These are phyloP conservation scores for Leccinellum albellum DNA, from an alignment of 768 basidiomycete species.

Conservation along the genomic window DNA sequence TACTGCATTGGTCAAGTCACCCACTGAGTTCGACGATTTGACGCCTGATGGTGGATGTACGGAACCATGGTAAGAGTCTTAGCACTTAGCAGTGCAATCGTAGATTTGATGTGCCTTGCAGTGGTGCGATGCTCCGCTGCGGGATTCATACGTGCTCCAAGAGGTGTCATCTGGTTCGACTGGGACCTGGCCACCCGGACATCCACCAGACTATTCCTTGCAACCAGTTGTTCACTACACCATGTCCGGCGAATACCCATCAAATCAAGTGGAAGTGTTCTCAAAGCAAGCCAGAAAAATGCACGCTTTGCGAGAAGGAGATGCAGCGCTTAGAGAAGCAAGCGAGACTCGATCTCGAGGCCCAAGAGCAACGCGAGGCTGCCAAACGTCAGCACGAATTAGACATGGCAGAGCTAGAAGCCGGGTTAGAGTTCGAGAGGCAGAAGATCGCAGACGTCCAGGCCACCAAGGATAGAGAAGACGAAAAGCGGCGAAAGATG, in stretches of 20 bases:
- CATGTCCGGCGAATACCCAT: slow-evolving; percentile 46
- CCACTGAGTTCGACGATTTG: slow-evolving; percentile 46
- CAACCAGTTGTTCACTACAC: slow-evolving; percentile 29
- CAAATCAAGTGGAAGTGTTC: slow-evolving; percentile 41
- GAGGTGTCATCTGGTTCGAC: slow-evolving; percentile 55
- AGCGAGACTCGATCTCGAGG: slow-evolving; percentile 36
- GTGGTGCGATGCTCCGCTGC: slow-evolving; percentile 48
- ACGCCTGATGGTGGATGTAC: slow-evolving; percentile 64
- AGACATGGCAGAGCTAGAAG: slow-evolving; percentile 9
- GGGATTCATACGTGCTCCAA: slow-evolving; percentile 52
- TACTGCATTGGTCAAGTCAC: slow-evolving; percentile 35
- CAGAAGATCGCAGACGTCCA: slow-evolving; percentile 9
- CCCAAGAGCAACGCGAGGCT: slow-evolving; percentile 43
- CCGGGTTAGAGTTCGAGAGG: slow-evolving; percentile 7
- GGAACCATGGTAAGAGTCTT: slow-evolving; percentile 49
- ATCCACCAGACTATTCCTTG: slow-evolving; percentile 38
- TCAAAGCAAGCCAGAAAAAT: slow-evolving; percentile 34
- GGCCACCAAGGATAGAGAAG: slow-evolving; percentile 9
- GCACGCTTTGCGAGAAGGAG: slow-evolving; percentile 47
- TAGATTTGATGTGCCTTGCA: slow-evolving; percentile 19
- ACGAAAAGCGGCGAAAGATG: slow-evolving; percentile 6
- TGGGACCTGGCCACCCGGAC: slow-evolving; percentile 42
- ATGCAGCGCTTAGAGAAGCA: slow-evolving; percentile 38
- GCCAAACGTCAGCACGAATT: slow-evolving; percentile 41
- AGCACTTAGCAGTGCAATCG: not conserved